Base-by-base conservation (phyloP, 495 filamentous ascomycete species). In the Penicillium diatomitis region DNA sequence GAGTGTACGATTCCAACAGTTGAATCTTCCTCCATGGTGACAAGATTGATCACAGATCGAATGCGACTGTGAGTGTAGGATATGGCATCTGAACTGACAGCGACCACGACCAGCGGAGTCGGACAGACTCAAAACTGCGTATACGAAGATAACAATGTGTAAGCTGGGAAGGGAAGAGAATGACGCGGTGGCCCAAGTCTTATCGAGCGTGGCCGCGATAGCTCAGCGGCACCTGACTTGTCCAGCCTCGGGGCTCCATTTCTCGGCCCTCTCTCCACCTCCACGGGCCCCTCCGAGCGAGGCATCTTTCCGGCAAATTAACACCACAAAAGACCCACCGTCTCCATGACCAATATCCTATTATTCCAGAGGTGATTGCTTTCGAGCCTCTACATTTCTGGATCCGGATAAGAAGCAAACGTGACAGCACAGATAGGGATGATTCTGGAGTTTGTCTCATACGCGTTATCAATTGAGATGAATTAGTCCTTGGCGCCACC, bases 1-100 rank as follows among this genome's bases (percentile, higher is more conserved):
- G 52, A 48, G 38, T 58, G 49, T 46, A 51, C 57, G 40, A 60
- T 54, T 37, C 63, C 64, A 29, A 66, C 46, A 3, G 59, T 35
- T 40, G 62, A 54, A 53, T 69, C 66, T 41, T 71, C 68, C 53
- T 66, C 62, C 57, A 69, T 55, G 41, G 54, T 64, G 10, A 8
- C 28, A 10, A 41, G 7, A 12, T 38, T 41, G 37, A 49, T 48
- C 37, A 35, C 37, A 40, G 32, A 30, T 53, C 40, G 39, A 52
- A 41, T 31, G 31, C 29, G 42, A 28, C 35, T 41, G 40, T 38
- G 27, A 30, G 39, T 38, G 20, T 29, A 3, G 47, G 8, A 20
- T 33, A 6, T 42, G 37, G 50, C 48, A 37, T 54, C 52, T 49
- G 38, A 43, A 46, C 59, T 61, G 51, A 59, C 60, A 66, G 61